Percentiles rank a stretch among this genome's conserved stretches.
Evolutionary conservation across 2,329 filamentous ascomycete species (phyloP).

Genomic region (Nothophaeocryptopus gaeumannii): DNA sequence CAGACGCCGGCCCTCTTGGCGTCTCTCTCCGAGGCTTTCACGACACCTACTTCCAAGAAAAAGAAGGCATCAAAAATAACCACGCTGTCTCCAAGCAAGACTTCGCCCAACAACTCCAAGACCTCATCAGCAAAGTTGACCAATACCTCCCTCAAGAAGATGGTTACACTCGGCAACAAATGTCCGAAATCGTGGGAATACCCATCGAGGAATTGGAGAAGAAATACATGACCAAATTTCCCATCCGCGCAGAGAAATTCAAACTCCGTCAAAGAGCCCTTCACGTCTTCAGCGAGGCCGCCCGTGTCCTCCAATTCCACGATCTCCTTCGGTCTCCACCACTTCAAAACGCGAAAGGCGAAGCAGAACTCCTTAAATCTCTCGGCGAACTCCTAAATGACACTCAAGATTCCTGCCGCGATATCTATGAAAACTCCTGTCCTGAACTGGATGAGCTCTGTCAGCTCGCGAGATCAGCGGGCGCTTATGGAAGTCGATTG

Average conservation of each 20-base stretch:
- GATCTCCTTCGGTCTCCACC: slow-evolving; percentile 59
- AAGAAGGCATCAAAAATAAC: slow-evolving; percentile 48
- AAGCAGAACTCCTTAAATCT: slow-evolving; percentile 64
- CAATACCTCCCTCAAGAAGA: slow-evolving; percentile 72
- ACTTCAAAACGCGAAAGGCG: slow-evolving; percentile 48
- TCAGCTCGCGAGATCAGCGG: slow-evolving; percentile 70
- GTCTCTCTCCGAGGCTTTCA: slow-evolving; percentile 85
- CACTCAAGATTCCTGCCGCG: slow-evolving; percentile 82
- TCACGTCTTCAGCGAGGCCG: slow-evolving; percentile 87
- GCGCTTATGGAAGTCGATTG: slow-evolving; percentile 78
- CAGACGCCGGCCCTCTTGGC: slow-evolving; percentile 78
- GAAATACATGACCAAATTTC: slow-evolving; percentile 82
- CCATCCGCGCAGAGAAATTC: slow-evolving; percentile 82
- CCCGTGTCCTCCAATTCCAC: slow-evolving; percentile 81
- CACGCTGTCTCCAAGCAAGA: slow-evolving; percentile 45
- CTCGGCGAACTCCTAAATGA: slow-evolving; percentile 84
- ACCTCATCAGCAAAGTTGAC: slow-evolving; percentile 67
- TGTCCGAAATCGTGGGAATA: slow-evolving; percentile 68
- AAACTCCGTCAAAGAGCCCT: slow-evolving; percentile 81
- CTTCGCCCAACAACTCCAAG: slow-evolving; percentile 64
- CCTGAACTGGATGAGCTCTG: slow-evolving; percentile 90
- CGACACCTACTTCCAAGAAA: slow-evolving; percentile 68
- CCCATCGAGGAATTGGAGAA: slow-evolving; percentile 69
- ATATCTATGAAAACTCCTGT: slow-evolving; percentile 87
- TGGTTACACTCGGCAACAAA: slow-evolving; percentile 85